Evolutionary conservation across 768 basidiomycete genomes (phyloP).

Genomic region (Mycena amicta): DNA sequence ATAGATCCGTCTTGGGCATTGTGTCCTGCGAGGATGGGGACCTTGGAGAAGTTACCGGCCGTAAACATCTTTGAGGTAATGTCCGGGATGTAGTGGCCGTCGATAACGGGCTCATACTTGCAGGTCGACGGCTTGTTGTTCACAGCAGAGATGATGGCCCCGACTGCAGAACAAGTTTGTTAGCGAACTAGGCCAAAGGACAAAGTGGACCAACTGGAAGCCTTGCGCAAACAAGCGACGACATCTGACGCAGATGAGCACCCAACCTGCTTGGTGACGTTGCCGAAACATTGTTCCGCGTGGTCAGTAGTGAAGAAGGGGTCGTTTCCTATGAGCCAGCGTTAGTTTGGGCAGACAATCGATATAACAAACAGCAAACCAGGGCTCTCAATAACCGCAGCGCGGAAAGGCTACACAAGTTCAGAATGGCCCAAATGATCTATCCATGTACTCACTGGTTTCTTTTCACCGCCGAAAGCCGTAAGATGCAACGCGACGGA

Average conservation of each 20-base stretch:
- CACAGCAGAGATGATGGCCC: slow-evolving; percentile 29
- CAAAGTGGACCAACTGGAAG: slow-evolving; percentile 7
- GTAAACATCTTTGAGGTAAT: slow-evolving; percentile 29
- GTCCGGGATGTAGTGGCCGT: slow-evolving; percentile 26
- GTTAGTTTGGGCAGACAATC: background rate
- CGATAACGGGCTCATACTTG: slow-evolving; percentile 26
- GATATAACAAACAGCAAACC: slow-evolving; percentile 3
- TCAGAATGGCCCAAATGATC: no score
- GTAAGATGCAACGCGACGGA: slow-evolving; percentile 21
- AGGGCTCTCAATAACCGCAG: slow-evolving; percentile 22
- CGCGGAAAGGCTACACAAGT: slow-evolving; percentile 25
- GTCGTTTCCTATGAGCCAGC: slow-evolving; percentile 13
- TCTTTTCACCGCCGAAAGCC: slow-evolving; percentile 21
- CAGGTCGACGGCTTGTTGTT: slow-evolving; percentile 30
- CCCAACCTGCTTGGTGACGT: slow-evolving; percentile 20
- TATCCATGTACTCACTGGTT: slow-evolving; percentile 16
- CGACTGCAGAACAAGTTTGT: slow-evolving; percentile 9
- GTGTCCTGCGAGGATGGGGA: slow-evolving; percentile 24
- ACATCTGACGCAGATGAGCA: slow-evolving; percentile 13
- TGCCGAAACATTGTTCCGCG: slow-evolving; percentile 19
- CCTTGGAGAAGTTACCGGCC: slow-evolving; percentile 28
- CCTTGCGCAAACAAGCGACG: slow-evolving; percentile 19
- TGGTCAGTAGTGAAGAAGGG: slow-evolving; percentile 20
- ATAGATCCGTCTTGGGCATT: slow-evolving; percentile 24
- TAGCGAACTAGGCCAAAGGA: background rate